These are phyloP conservation scores for Wallacemonas rigidus DNA, from an alignment of 208 protist genomes.

Conservation along the genomic window DNA sequence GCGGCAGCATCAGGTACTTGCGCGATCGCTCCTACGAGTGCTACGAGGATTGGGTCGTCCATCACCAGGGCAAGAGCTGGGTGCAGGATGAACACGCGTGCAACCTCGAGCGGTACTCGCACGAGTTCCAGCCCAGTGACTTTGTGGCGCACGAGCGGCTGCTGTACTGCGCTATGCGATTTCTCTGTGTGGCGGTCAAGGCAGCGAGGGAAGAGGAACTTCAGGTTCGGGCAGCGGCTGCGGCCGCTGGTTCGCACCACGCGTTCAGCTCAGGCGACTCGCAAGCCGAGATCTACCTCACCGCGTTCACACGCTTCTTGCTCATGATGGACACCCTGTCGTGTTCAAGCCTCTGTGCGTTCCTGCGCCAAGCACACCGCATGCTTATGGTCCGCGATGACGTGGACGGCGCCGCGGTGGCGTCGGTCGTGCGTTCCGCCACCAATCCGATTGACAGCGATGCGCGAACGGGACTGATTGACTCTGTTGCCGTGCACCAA, in stretches of 20 bases:
- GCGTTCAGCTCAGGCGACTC: constrained; percentile 14
- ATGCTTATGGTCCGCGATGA: constrained; percentile 27
- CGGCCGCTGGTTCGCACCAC: no score
- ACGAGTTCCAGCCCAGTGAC: constrained; percentile 27
- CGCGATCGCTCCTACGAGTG: constrained; percentile 35
- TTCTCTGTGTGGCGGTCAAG: constrained; percentile 29
- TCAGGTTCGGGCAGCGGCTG: not conserved
- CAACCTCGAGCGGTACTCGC: constrained; percentile 17
- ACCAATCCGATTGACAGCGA: constrained; percentile 2
- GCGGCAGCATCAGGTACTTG: constrained; percentile 28
- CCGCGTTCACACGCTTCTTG: constrained; percentile 44
- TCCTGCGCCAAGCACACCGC: constrained; percentile 24
- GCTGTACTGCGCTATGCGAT: constrained; percentile 31
- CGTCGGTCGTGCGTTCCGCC: not conserved
- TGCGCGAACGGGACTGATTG: not conserved
- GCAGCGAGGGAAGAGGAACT: constrained; percentile 11
- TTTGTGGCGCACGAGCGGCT: constrained; percentile 29
- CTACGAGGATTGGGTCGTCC: constrained; percentile 34
- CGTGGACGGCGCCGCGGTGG: not conserved
- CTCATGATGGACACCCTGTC: constrained; percentile 44
- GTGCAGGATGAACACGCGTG: constrained; percentile 13
- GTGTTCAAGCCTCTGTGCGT: constrained; percentile 22
- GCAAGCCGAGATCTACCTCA: constrained; percentile 35
- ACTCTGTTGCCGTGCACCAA: constrained; percentile 9
- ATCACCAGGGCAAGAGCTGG: constrained; percentile 18